Conservation (phyloP, 1,284 basidiomycete genomes). For the Stereum hirsutum region DNA sequence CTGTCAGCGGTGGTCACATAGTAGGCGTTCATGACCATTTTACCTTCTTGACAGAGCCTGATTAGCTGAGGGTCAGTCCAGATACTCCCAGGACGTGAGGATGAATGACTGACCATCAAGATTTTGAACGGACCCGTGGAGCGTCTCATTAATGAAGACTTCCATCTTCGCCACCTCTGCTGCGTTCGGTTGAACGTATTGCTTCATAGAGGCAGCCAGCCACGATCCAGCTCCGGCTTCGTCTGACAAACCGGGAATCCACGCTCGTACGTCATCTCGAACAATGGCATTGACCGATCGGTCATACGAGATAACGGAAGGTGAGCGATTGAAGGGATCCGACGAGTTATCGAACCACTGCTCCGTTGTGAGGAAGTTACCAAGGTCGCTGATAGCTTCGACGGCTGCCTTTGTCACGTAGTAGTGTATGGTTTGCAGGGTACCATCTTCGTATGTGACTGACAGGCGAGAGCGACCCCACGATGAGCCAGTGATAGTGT, state of each 20-base stretch:
- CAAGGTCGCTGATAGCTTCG: slow-evolving; percentile 37
- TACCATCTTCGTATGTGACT: slow-evolving; percentile 41
- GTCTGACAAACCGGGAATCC: slow-evolving; percentile 50
- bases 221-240: slow-evolving; percentile 52
- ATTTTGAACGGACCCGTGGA: slow-evolving; percentile 47
- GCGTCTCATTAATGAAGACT: slow-evolving; percentile 34
- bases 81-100: not conserved
- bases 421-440: slow-evolving; percentile 45
- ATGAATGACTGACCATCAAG: slow-evolving; percentile 27
- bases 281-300: slow-evolving; percentile 40
- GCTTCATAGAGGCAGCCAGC: slow-evolving; percentile 49
- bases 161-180: slow-evolving; percentile 45
- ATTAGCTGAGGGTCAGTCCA: too few species aligned
- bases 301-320: slow-evolving; percentile 49
- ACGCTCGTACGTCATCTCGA: slow-evolving; percentile 32
- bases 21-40: not conserved
- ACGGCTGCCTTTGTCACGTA: slow-evolving; percentile 40
- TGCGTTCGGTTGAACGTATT: slow-evolving; percentile 42
- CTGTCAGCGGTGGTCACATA: not conserved
- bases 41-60: slow-evolving; percentile 46
- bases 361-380: slow-evolving; percentile 44
- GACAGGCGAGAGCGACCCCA: slow-evolving; percentile 45
- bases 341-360: slow-evolving; percentile 44
- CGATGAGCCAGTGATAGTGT: slow-evolving; percentile 32
- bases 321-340: slow-evolving; percentile 46